Base-by-base conservation (phyloP, 345 rosid species). In the Geranium brycei region DNA sequence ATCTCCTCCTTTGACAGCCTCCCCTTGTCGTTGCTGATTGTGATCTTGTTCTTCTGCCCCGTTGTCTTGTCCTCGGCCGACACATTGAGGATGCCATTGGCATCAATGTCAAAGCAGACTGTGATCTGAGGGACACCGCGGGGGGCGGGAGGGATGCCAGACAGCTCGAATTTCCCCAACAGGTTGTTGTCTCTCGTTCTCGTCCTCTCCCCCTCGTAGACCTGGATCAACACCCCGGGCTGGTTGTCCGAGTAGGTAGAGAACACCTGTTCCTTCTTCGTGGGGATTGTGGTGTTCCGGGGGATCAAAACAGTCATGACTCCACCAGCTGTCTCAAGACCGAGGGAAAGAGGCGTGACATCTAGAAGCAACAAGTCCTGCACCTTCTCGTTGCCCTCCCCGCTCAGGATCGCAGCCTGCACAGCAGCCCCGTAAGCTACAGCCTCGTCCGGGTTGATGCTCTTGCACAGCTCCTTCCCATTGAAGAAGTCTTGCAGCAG, bases 401-500 rank as follows among this genome's bases (percentile, higher is more conserved):
- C 75, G 3, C 75, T 69, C 65, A 78, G 18, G 57, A 75, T 69
- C 7, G 79, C 79, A 31, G 82, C 82, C 18, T 70, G 72, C 1
- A 79, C 76, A 7, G 82, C 78, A n/a, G 82, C 80, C n/a, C 82
- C 82, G 28, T 73, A 73, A 3, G 80, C 80, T 32, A 79, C 80
- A 14, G 82, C 80, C 62, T 76, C 80, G 12, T 76, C 82, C 0
- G 82, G 82, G 65, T 79, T 76, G n/a, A 79, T 79, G 71, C 80
- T 76, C 74, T 68, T 76, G 78, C 83, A 76, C 12, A 76, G 78
- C 70, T 76, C 78, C 71, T 73, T 76, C 5, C 80, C 80, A 3
- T 79, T 71, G 57, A 79, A 76, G 63, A 76, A 79, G 30, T 70
- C 83, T 65, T 73, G 80, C 58, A 79, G 61, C 11, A 79, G 66